Conservation (phyloP, 805 yeast species). For the Candida orba region DNA sequence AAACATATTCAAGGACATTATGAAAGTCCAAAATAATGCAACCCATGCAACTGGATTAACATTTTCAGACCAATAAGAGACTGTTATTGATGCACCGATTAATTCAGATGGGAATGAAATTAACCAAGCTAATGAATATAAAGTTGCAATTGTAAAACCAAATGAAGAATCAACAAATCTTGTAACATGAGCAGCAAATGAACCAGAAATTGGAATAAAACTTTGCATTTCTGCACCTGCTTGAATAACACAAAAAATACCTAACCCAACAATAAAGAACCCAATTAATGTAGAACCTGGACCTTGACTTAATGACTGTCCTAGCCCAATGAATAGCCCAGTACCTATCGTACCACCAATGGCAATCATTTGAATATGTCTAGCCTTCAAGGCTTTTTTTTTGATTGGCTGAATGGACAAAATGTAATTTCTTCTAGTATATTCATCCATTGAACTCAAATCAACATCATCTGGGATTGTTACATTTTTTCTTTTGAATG, state of each 20-base stretch:
- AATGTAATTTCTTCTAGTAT: conserved; percentile 21
- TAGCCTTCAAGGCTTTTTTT: conserved; percentile 35
- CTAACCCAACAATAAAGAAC: conserved; percentile 45
- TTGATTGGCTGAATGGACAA: conserved; percentile 30
- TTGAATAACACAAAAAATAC: conserved; percentile 55
- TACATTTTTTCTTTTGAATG: conserved; percentile 19
- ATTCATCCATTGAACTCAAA: conserved; percentile 15
- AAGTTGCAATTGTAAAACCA: conserved; percentile 48
- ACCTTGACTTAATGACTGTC: conserved; percentile 47
- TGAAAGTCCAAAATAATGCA: conserved; percentile 42
- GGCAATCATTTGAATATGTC: conserved; percentile 63
- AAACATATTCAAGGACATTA: conserved; percentile 40
- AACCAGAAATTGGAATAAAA: conserved; percentile 46
- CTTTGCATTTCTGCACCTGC: conserved; percentile 50
- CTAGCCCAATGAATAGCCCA: conserved; percentile 62
- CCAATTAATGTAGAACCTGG: conserved; percentile 65
- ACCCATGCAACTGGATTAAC: conserved; percentile 54
- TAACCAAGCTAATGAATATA: conserved; percentile 50
- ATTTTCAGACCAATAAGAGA: conserved; percentile 42
- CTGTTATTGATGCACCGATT: conserved; percentile 53
- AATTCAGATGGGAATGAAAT: conserved; percentile 52
- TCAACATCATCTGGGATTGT: conserved; percentile 14
- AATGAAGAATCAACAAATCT: conserved; percentile 49
- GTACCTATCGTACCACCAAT: conserved; percentile 72
- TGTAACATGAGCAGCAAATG: conserved; percentile 42